A percentile compares a stretch with the other conserved stretches of the same genome.
Conservation (phyloP, 768 basidiomycete species). For the Cytidiella melzeri region DNA sequence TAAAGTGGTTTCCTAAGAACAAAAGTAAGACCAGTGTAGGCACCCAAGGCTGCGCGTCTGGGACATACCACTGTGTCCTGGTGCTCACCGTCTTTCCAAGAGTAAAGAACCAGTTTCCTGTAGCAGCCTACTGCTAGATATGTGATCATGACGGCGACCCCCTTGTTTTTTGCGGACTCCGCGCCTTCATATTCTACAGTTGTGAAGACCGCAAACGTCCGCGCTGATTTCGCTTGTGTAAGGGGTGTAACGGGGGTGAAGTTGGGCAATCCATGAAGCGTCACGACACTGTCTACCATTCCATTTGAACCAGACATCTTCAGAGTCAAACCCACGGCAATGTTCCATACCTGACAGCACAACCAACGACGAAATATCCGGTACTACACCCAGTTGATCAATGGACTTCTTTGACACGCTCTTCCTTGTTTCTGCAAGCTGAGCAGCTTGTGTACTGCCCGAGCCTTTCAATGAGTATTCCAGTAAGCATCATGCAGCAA, state of each 20-base stretch:
- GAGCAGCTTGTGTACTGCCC: constrained; percentile 26
- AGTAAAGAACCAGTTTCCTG: constrained; percentile 77
- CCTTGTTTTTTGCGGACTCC: constrained; percentile 25
- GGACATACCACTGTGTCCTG: constrained; percentile 59
- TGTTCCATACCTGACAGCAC: constrained; percentile 64
- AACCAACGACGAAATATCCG: constrained; percentile 80
- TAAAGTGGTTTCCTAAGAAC: constrained; percentile 62
- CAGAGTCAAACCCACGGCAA: neutral
- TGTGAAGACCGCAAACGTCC: constrained; percentile 75
- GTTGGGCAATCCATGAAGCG: constrained; percentile 70
- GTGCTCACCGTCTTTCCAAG: constrained; percentile 80
- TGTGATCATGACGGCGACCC: constrained; percentile 66
- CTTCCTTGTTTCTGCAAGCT: constrained; percentile 61
- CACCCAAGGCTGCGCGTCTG: neutral
- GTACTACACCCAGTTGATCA: constrained; percentile 83
- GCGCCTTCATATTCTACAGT: constrained; percentile 41
- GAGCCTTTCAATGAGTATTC: constrained; percentile 1
- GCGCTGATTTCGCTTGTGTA: constrained; percentile 69
- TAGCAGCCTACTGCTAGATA: constrained; percentile 80
- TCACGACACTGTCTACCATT: constrained; percentile 58
- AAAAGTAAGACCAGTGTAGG: neutral
- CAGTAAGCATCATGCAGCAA: neutral
- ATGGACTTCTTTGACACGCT: constrained; percentile 61
- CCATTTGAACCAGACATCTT: constrained; percentile 3
- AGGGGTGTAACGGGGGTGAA: constrained; percentile 68